Evolutionary conservation across 257 asterid species (phyloP), one percentile per base, ranked within the genome.

Genomic region (Plantago major): DNA sequence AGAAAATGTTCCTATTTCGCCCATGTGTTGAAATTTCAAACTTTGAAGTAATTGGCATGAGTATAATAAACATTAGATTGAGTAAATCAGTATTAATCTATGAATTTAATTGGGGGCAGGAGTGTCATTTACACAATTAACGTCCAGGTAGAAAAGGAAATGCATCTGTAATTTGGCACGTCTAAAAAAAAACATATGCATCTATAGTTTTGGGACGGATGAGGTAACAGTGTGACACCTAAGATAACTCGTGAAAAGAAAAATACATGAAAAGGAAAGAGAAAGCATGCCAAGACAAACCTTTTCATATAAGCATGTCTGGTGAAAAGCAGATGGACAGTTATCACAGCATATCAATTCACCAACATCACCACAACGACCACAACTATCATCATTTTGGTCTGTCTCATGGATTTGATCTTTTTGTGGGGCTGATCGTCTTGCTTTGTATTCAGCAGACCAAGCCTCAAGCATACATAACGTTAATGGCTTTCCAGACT

Each of bases 241-340:
- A 30, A 30, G 40, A 33, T 33, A 4, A 33, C 40, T 59, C 13
- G 37, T 56, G 17, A 45, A 28, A 60, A 42, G 17, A 17, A 5
- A 18, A 44, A 42, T 16, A 52, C 46, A 42, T 67, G 57, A 67
- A 11, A 11, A 57, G 64, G 15, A 52, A 66, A 46, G 52, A 63
- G 26, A 22, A 22, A 22, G 26, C 26, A 67, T 64, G 46, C 30
- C 60, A 70, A 75, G 54, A 60, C 86, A 65, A 60, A 93, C 97
- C 97, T 83, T 83, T 78, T 77, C 78, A 74, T 74, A 87, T 79
- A 93, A 77, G 85, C 99, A 93, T 65, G 89, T 79, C 79, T 79
- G 89, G 73, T 93, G 99, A 75, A 93, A 93, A n/a, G 97, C 95
- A 43, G 99, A 90, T 66, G 97, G 99, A 63, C 99, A 93, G 78